These are phyloP conservation scores for Gloeostereum incarnatum DNA, from an alignment of 768 basidiomycete species.

Conservation along the genomic window DNA sequence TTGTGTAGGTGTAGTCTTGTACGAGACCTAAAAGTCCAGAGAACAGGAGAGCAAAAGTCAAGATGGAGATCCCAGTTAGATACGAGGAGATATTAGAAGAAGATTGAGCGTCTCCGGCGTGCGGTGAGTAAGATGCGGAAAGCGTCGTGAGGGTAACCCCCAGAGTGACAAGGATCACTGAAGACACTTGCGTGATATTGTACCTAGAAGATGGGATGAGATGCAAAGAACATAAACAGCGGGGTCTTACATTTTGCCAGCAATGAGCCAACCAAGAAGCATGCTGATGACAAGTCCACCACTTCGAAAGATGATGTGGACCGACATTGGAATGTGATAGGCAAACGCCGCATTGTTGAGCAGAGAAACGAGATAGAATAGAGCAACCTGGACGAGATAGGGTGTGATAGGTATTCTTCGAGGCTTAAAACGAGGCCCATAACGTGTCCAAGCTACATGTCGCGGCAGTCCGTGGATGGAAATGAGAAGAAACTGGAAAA, in stretches of 20 bases:
- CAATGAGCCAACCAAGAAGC: slow-evolving; percentile 64
- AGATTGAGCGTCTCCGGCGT: no score
- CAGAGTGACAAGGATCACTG: slow-evolving; percentile 72
- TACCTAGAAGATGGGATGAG: slow-evolving; percentile 37
- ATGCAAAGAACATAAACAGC: slow-evolving; percentile 6
- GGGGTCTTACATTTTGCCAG: slow-evolving; percentile 45
- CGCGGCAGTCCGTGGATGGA: slow-evolving; percentile 64
- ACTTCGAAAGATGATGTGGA: slow-evolving; percentile 92
- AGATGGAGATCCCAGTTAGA: slow-evolving; percentile 60
- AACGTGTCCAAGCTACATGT: slow-evolving; percentile 42
- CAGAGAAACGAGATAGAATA: slow-evolving; percentile 73
- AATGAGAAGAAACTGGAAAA: slow-evolving; percentile 76
- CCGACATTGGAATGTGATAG: slow-evolving; percentile 79
- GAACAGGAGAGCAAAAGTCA: slow-evolving; percentile 69
- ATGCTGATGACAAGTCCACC: slow-evolving; percentile 83
- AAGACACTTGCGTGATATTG: slow-evolving; percentile 48
- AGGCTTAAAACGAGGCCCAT: slow-evolving; percentile 46
- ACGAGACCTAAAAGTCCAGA: slow-evolving; percentile 75
- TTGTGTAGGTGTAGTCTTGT: slow-evolving; percentile 72
- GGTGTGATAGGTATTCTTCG: slow-evolving; percentile 61
- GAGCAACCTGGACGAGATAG: slow-evolving; percentile 71
- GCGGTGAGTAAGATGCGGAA: slow-evolving; percentile 48
- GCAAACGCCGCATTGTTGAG: slow-evolving; percentile 91
- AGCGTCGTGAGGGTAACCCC: slow-evolving; percentile 79
- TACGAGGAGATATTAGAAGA: slow-evolving; percentile 30